Evolutionary conservation across 2,329 filamentous ascomycete species (phyloP), one percentile per base, ranked within the genome.

Genomic region (Tolypocladium cylindrosporum): DNA sequence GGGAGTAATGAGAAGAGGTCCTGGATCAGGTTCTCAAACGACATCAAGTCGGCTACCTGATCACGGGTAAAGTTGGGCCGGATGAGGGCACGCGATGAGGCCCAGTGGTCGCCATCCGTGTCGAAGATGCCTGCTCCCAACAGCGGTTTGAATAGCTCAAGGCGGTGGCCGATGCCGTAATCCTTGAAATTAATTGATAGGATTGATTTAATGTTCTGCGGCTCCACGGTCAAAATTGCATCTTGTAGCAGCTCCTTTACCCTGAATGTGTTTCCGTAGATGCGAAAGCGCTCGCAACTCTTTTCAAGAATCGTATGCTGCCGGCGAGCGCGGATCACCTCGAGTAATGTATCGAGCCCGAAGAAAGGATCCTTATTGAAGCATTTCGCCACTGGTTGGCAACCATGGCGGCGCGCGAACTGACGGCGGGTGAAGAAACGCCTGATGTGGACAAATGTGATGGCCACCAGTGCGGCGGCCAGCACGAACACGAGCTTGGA

Each of bases 171-270:
- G 55, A 68, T 69, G 39, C 66, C 62, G 55, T 73, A 83, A 57
- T 82, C 77, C 11, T 71, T 66, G 62, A 81, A 82, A 37, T 78
- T 74, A 1, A 74, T 73, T 0, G 79, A 74, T 1, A 83, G 71
- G 8, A 82, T 70, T 0, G 78, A 73, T 61, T 81, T 77, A 55
- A 83, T 69, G 58, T 82, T 82, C 52, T 76, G 73, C 1, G 75
- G 72, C 43, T 81, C 79, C 11, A 66, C 65, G 3, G 69, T 75
- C 37, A 60, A 13, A 34, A 65, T 57, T 4, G 43, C 56, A 19
- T 10, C n/a, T 11, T 21, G 6, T 1, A 3, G 3, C 9, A 54
- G 24, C 24, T 53, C 31, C 31, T 31, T 48, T 3, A 24, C 14
- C 3, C 1, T 14, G 11, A 41, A 54, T 4, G 52, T 54, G 16